Evolutionary conservation across 1,139 yeast genomes (phyloP).

Genomic region (Yamadazyma triangularis): DNA sequence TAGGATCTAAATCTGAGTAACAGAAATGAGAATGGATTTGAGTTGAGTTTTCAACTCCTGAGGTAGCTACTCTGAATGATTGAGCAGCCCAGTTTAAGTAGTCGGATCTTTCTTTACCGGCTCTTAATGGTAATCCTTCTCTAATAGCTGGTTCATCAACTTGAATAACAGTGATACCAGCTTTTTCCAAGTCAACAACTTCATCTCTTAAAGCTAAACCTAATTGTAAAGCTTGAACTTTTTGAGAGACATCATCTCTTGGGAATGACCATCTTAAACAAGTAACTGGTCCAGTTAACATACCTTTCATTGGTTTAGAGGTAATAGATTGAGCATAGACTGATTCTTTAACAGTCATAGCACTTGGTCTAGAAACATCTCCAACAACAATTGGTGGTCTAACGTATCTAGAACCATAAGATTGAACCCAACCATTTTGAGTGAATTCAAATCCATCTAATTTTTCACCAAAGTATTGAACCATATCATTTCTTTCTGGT

Average conservation of each 20-base stretch:
- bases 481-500: slow-evolving; percentile 99
- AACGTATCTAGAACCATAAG: slow-evolving; percentile 99
- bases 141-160: slow-evolving; percentile 99
- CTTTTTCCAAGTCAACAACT: slow-evolving; percentile 96
- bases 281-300: slow-evolving; percentile 99
- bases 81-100: slow-evolving; percentile 99
- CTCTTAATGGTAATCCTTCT: slow-evolving; percentile 99
- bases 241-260: slow-evolving; percentile 94
- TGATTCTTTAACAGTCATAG: slow-evolving; percentile 99
- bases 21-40: slow-evolving; percentile 99
- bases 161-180: slow-evolving; percentile 96
- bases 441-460: slow-evolving; percentile 97
- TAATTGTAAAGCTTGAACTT: slow-evolving; percentile 94
- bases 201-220: slow-evolving; percentile 98
- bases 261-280: slow-evolving; percentile 99
- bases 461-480: slow-evolving; percentile 99
- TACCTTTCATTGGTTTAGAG: slow-evolving; percentile 97
- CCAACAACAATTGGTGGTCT: slow-evolving; percentile 99
- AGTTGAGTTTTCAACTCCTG: slow-evolving; percentile 92
- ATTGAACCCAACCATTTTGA: slow-evolving; percentile 99
- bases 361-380: slow-evolving; percentile 96
- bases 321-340: slow-evolving; percentile 98
- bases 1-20: slow-evolving; percentile 99
- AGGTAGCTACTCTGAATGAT: slow-evolving; percentile 98
- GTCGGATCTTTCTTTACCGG: slow-evolving; percentile 93